These are phyloP conservation scores for Acer negundo DNA, from an alignment of 345 rosid genomes.

Conservation along the genomic window DNA sequence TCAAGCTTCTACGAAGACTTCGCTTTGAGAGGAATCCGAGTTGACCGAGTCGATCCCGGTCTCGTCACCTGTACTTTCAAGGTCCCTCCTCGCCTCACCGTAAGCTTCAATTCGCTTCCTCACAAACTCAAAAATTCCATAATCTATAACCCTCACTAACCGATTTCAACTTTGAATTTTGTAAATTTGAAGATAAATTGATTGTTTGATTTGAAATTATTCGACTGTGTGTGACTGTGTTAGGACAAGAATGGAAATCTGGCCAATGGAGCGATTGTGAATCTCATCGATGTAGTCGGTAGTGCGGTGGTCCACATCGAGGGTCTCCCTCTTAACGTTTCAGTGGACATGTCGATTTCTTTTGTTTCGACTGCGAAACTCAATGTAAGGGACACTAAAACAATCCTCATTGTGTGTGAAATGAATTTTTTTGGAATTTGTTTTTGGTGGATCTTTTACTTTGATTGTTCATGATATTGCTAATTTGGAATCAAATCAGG, in stretches of 20 bases:
- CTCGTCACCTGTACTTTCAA: constrained; percentile 69
- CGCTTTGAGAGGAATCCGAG: constrained; percentile 65
- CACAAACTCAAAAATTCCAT: neutral
- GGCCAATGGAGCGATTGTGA: constrained; percentile 79
- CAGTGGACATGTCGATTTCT: constrained; percentile 88
- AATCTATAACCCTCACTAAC: neutral
- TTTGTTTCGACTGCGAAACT: constrained; percentile 65
- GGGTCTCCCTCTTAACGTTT: constrained; percentile 68
- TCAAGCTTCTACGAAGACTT: constrained; percentile 70
- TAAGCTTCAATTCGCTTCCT: constrained; percentile 26
- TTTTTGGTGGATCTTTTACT: neutral
- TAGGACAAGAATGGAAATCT: constrained; percentile 79
- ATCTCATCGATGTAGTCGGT: constrained; percentile 91
- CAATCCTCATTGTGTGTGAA: neutral
- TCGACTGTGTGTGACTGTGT: constrained; percentile 26
- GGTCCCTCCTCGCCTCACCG: constrained; percentile 89
- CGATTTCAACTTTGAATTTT: too few species aligned
- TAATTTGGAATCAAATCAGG: neutral
- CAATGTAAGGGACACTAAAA: constrained; percentile 41
- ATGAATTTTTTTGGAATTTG: too few species aligned
- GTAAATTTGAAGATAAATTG: neutral
- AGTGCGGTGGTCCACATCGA: constrained; percentile 58
- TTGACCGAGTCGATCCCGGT: constrained; percentile 75
- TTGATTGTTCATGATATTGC: neutral
- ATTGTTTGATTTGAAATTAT: neutral